phyloP scores from a whole-genome alignment of 345 rosid genomes.

The Nasturtium officinale region DNA sequence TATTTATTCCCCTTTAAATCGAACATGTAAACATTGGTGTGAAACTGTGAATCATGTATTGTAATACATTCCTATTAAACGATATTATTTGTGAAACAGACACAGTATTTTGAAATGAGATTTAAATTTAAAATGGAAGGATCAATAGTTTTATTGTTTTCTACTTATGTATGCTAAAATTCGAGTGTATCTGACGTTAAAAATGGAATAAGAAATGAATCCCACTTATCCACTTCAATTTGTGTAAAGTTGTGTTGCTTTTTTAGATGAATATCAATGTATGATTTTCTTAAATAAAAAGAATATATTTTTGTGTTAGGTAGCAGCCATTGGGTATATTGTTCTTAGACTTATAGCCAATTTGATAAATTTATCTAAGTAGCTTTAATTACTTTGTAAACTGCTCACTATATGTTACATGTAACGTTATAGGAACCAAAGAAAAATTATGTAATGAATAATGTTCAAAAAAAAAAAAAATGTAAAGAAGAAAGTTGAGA shows the following conservation, averaged over 20 bases:
- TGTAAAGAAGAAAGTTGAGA: conserved; percentile 14
- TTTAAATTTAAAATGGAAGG: background rate
- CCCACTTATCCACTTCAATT: background rate
- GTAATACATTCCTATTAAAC: no score
- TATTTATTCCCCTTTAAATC: no score
- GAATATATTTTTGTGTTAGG: background rate
- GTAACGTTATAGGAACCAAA: background rate
- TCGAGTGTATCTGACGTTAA: background rate
- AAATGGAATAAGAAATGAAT: no score
- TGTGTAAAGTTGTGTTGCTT: conserved; percentile 16
- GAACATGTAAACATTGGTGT: no score
- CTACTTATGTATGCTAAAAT: background rate
- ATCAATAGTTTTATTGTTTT: background rate
- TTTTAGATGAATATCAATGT: background rate
- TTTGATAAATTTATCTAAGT: background rate
- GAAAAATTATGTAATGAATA: background rate
- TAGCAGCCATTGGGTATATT: background rate
- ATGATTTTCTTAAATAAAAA: background rate
- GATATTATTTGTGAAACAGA: no score
- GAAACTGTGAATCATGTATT: no score
- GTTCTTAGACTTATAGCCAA: conserved; percentile 2
- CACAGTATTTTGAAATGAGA: background rate
- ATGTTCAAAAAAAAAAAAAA: no score
- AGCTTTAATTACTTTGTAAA: background rate
- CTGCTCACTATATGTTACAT: background rate